Evolutionary conservation across 2,329 filamentous ascomycete genomes (phyloP).

Genomic region (Fonsecaea multimorphosa): DNA sequence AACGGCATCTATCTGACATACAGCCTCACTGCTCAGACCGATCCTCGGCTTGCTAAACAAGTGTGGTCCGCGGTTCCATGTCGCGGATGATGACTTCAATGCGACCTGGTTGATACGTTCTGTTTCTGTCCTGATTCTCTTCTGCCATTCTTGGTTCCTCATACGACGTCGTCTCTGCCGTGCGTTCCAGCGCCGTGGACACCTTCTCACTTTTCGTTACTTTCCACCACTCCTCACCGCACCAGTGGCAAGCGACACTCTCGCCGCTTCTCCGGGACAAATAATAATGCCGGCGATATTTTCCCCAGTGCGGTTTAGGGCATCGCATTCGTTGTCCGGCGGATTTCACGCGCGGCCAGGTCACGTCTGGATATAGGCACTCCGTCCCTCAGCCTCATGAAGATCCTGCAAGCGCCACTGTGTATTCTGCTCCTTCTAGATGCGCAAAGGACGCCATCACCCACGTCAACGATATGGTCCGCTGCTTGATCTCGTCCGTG

Average conservation of each 20-base stretch:
- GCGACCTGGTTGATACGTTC: not conserved
- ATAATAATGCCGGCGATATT: conserved; percentile 16
- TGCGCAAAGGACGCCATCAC: not conserved
- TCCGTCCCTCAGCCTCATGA: not conserved
- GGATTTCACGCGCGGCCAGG: conserved; percentile 2
- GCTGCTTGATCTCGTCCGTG: not conserved
- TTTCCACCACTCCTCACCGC: conserved; percentile 5
- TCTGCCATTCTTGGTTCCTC: not conserved
- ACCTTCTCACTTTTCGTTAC: not conserved
- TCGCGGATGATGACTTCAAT: not conserved
- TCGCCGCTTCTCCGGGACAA: conserved; percentile 12
- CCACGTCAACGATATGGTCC: not conserved
- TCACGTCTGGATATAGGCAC: not conserved
- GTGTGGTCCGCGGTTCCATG: not conserved
- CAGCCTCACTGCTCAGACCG: not conserved
- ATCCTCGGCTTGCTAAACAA: not conserved
- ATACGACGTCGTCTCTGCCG: not conserved
- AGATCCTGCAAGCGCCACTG: not conserved
- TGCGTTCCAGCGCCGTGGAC: not conserved
- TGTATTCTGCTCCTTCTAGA: not conserved
- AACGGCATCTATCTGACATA: not conserved
- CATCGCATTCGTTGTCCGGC: not conserved
- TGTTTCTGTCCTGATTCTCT: not conserved
- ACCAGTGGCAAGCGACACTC: conserved; percentile 7
- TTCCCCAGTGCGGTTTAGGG: conserved; percentile 4